Base-by-base conservation (phyloP, 768 basidiomycete species). In the Phanerochaete carnosa region DNA sequence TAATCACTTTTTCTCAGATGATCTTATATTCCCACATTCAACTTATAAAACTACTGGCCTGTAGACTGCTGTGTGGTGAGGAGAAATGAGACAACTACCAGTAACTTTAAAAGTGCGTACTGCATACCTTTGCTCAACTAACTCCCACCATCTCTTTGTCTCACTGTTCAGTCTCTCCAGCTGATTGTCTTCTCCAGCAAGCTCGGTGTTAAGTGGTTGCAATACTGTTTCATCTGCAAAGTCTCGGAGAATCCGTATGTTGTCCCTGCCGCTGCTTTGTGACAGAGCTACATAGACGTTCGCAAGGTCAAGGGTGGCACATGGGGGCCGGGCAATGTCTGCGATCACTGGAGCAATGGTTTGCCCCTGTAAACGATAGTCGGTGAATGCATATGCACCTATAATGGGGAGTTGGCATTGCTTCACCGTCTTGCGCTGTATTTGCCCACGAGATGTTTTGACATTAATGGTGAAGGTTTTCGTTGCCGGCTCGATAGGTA, bases 251-350 rank as follows among this genome's bases (percentile, higher is more conserved):
- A 77, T 58, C 1, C 67, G 58, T 1, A 77, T 74, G 0, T 59
- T 72, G 2, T 58, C 32, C 15, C 61, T 4, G 3, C 75, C 72
- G 0, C 62, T 64, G 52, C 76, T 74, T 30, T 70, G 53, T 11
- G 78, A 80, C 2, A 79, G 62, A 28, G 79, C 73, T 1, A 79
- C 74, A 62, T 79, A 79, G 0, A 73, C 52, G 53, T 77, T 79
- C 79, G 79, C 1, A 71, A 54, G 0, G 58, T 72, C 4, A 1
- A 78, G 63, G 0, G 39, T 54, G 23, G 23, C n/a, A 0, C 65
- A 61, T 2, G 75, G 77, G 13, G 74, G 77, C 47, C 62, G 63
- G 5, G 68, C 69, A 3, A 80, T 72, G 62, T 80, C 77, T 3
- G 80, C 72, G 1, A 80, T 55, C 0, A 76, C 72, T 25, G 64